These are phyloP conservation scores for Wickerhamomyces canadensis DNA, from an alignment of 805 yeast genomes.

Conservation along the genomic window DNA sequence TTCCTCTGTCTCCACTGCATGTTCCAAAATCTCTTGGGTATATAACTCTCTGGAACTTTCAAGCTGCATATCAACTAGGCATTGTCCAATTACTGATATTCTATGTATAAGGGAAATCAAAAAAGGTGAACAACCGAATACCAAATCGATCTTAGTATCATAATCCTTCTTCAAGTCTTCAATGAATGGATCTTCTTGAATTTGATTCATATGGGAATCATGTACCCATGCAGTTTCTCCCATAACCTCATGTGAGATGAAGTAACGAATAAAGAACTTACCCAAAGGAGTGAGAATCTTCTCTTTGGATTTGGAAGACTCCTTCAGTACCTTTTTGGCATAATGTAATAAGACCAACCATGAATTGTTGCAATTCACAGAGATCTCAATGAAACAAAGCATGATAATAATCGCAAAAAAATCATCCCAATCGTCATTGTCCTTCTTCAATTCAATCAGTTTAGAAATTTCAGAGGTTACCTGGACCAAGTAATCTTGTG, in stretches of 20 bases:
- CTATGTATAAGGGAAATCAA: slow-evolving; percentile 31
- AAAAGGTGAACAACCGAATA: slow-evolving; percentile 36
- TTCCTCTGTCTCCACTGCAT: slow-evolving; percentile 24
- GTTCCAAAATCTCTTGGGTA: slow-evolving; percentile 20
- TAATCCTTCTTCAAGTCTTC: slow-evolving; percentile 28
- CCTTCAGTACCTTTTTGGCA: slow-evolving; percentile 31
- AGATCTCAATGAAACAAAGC: slow-evolving; percentile 37
- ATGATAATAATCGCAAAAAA: slow-evolving; percentile 33
- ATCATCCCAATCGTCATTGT: slow-evolving; percentile 33
- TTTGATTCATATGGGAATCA: slow-evolving; percentile 8
- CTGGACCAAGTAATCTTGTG: slow-evolving; percentile 23
- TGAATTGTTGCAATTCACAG: slow-evolving; percentile 32
- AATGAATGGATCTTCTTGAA: slow-evolving; percentile 27
- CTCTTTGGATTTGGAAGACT: slow-evolving; percentile 19
- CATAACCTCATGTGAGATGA: slow-evolving; percentile 38
- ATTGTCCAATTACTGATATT: slow-evolving; percentile 32
- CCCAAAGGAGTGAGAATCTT: slow-evolving; percentile 27
- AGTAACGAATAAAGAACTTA: slow-evolving; percentile 32
- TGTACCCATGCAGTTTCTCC: slow-evolving; percentile 37
- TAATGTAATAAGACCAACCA: slow-evolving; percentile 35
- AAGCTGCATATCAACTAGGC: slow-evolving; percentile 29
- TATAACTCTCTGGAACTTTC: slow-evolving; percentile 16
- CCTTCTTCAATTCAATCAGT: slow-evolving; percentile 23
- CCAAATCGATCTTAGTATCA: slow-evolving; percentile 32
- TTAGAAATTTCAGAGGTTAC: slow-evolving; percentile 28